These are phyloP conservation scores for Bipolaris bicolor DNA, from an alignment of 2,329 filamentous ascomycete species.

Conservation along the genomic window DNA sequence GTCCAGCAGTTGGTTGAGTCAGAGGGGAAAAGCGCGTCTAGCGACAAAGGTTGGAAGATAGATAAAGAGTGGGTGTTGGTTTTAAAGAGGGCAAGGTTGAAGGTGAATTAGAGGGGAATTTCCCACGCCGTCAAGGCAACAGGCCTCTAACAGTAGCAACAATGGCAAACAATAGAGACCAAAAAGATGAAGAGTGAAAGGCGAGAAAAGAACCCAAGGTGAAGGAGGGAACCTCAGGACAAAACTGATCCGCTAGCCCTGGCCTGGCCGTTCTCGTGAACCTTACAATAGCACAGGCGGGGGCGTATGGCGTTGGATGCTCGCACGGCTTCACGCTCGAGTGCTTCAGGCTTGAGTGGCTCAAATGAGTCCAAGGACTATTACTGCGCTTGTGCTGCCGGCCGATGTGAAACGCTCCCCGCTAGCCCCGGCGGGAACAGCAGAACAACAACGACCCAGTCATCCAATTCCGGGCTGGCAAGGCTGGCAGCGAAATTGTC, in stretches of 20 bases:
- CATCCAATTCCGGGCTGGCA: slow-evolving; percentile 15
- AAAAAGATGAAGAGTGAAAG: slow-evolving; percentile 27
- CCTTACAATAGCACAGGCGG: slow-evolving; percentile 38
- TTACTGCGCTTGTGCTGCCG: slow-evolving; percentile 25
- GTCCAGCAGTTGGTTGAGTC: slow-evolving; percentile 42
- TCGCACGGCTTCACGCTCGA: slow-evolving; percentile 34
- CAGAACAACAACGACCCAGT: slow-evolving; percentile 24
- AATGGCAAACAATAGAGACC: slow-evolving; percentile 43
- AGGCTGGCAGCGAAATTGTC: slow-evolving; percentile 12
- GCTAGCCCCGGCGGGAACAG: slow-evolving; percentile 20
- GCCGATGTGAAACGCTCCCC: slow-evolving; percentile 36
- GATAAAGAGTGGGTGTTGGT: slow-evolving; percentile 15
- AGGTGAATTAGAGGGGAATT: slow-evolving; percentile 18
- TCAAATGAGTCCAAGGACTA: slow-evolving; percentile 37
- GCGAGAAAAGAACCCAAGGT: slow-evolving; percentile 18
- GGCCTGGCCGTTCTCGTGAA: slow-evolving; percentile 33
- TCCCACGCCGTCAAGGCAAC: slow-evolving; percentile 44
- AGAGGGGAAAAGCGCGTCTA: slow-evolving; percentile 34
- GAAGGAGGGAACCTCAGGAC: slow-evolving; percentile 30
- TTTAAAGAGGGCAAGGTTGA: slow-evolving; percentile 23
- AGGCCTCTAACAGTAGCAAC: slow-evolving; percentile 48
- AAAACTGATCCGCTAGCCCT: slow-evolving; percentile 26
- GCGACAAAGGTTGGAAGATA: slow-evolving; percentile 18
- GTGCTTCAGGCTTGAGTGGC: slow-evolving; percentile 42
- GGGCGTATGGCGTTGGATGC: slow-evolving; percentile 36